Conservation (phyloP, 2,329 filamentous ascomycete species). For the Sporothrix variecibatus region DNA sequence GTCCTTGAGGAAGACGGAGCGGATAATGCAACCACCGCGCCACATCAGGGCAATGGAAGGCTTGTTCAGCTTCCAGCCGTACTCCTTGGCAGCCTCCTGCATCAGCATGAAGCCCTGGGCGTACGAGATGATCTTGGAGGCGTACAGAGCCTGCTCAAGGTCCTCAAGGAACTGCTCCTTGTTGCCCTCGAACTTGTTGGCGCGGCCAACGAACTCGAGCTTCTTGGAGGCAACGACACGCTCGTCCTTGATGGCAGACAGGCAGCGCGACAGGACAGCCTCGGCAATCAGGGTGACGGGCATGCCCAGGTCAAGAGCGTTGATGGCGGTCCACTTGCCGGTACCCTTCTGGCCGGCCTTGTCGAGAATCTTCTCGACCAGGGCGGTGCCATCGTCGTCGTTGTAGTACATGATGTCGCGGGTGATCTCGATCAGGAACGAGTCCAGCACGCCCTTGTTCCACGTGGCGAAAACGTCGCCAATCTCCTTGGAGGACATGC, state of each 20-base stretch:
- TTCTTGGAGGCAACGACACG: slow-evolving; percentile 77
- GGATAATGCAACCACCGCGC: slow-evolving; percentile 99
- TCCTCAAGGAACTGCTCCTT: slow-evolving; percentile 92
- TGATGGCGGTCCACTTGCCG: slow-evolving; percentile 99
- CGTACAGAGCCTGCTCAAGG: slow-evolving; percentile 97
- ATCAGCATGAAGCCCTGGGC: slow-evolving; percentile 99
- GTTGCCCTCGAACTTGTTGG: slow-evolving; percentile 81
- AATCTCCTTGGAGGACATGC: slow-evolving; percentile 88
- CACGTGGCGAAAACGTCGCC: slow-evolving; percentile 91
- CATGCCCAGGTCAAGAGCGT: slow-evolving; percentile 97
- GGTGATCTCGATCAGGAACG: slow-evolving; percentile 99
- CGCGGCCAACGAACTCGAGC: slow-evolving; percentile 73
- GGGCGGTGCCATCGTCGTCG: slow-evolving; percentile 85
- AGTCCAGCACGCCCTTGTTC: slow-evolving; percentile 98
- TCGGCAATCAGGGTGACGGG: slow-evolving; percentile 97
- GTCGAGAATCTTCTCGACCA: slow-evolving; percentile 99
- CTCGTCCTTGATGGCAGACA: slow-evolving; percentile 93
- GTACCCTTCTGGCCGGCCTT: slow-evolving; percentile 99
- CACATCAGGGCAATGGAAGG: slow-evolving; percentile 99
- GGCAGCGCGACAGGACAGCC: slow-evolving; percentile 90
- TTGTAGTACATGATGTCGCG: slow-evolving; percentile 98
- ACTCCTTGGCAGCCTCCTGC: slow-evolving; percentile 96
- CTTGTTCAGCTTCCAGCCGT: slow-evolving; percentile 99
- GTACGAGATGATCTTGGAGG: slow-evolving; percentile 99
- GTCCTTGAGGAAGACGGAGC: slow-evolving; percentile 99